Conservation (phyloP, 2,329 filamentous ascomycete genomes). For the Neonectria punicea region DNA sequence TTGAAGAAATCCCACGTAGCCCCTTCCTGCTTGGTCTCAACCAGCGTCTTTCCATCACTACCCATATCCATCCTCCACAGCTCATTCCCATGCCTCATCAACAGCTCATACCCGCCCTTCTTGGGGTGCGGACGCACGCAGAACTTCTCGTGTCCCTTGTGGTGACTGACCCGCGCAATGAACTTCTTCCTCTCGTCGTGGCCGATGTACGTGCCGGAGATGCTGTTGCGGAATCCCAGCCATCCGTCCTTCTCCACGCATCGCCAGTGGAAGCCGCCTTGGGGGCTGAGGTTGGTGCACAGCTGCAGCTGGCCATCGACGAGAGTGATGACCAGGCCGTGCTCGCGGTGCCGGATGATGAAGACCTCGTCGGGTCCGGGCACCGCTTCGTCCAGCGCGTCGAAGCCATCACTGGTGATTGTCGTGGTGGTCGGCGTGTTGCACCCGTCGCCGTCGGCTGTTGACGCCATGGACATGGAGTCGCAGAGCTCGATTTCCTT, state of each 20-base stretch:
- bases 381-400: conserved; percentile 30
- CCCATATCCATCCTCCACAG: conserved; percentile 44
- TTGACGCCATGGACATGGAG: conserved; percentile 35
- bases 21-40: conserved; percentile 41
- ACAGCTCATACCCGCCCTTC: conserved; percentile 47
- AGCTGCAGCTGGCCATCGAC: conserved; percentile 44
- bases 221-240: conserved; percentile 51
- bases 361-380: conserved; percentile 43
- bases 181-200: conserved; percentile 42
- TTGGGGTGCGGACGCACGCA: conserved; percentile 39
- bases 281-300: conserved; percentile 18
- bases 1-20: conserved; percentile 47
- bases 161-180: conserved; percentile 37
- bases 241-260: conserved; percentile 52
- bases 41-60: conserved; percentile 36
- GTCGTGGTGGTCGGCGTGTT: conserved; percentile 33
- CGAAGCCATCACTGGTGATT: conserved; percentile 13
- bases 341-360: conserved; percentile 45
- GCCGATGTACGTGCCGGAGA: conserved; percentile 48
- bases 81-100: conserved; percentile 41
- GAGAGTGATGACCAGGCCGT: conserved; percentile 45
- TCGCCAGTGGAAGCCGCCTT: conserved; percentile 48
- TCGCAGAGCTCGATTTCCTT: conserved; percentile 35
- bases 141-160: conserved; percentile 46
- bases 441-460: conserved; percentile 25